Evolutionary conservation across 2,329 filamentous ascomycete genomes (phyloP).

Genomic region (Penicillium sp.): DNA sequence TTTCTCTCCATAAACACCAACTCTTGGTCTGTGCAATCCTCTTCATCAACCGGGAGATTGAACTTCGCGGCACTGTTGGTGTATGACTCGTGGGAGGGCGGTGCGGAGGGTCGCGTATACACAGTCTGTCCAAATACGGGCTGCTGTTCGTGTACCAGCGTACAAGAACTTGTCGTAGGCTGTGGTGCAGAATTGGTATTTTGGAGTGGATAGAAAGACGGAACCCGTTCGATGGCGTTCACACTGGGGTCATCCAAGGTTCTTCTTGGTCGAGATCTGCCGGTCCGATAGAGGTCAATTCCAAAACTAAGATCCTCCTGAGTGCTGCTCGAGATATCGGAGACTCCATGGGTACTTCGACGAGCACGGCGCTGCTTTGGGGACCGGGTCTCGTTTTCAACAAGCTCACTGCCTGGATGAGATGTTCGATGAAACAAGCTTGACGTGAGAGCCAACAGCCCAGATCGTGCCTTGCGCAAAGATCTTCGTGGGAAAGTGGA

Average conservation of each 20-base stretch:
- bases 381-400: not conserved
- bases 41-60: not conserved
- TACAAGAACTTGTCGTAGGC: not conserved
- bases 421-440: constrained; percentile 28
- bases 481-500: constrained; percentile 33
- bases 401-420: not conserved
- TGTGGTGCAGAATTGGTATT: constrained; percentile 10
- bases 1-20: not conserved
- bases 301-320: constrained; percentile 24
- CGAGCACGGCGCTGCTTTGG: not conserved
- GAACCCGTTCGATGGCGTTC: not conserved
- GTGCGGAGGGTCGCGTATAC: not conserved
- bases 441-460: constrained; percentile 32
- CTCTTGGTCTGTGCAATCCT: not conserved
- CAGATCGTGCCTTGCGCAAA: constrained; percentile 36
- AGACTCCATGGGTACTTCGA: constrained; percentile 13
- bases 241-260: not conserved
- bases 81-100: not conserved
- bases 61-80: not conserved
- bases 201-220: constrained; percentile 4
- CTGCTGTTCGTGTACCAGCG: not conserved
- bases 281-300: constrained; percentile 17
- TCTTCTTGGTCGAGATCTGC: not conserved
- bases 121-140: not conserved
- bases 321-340: constrained; percentile 16